Percentiles rank a stretch among this genome's conserved stretches.
phyloP scores from a whole-genome alignment of 2,329 filamentous ascomycete genomes.

The Clarireedia hainanense region DNA sequence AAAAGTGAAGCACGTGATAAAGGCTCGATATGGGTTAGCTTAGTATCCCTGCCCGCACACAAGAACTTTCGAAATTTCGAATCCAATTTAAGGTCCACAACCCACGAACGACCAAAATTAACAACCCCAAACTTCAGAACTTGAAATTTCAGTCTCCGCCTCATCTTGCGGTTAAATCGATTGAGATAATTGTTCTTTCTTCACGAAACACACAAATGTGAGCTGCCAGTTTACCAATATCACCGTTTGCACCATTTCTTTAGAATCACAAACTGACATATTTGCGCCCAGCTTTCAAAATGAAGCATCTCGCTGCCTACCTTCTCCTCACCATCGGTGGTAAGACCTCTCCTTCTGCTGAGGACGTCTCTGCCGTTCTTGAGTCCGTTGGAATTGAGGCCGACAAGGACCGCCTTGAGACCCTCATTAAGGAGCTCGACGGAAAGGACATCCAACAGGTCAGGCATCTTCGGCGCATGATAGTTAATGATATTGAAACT shows the following conservation, averaged over 20 bases:
- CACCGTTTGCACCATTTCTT: neutral
- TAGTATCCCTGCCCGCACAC: neutral
- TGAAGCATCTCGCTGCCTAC: conserved; percentile 99
- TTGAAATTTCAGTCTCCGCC: conserved; percentile 99
- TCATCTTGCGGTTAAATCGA: conserved; percentile 97
- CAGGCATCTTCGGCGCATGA: conserved; percentile 29
- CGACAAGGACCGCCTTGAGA: conserved; percentile 76
- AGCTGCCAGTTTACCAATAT: conserved; percentile 4
- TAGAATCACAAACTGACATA: conserved; percentile 14
- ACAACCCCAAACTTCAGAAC: conserved; percentile 37
- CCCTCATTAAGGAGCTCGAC: conserved; percentile 83
- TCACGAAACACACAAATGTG: conserved; percentile 22
- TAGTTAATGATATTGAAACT: conserved; percentile 19
- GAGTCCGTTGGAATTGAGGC: conserved; percentile 92
- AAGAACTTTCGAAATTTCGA: conserved; percentile 6
- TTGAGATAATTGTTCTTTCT: conserved; percentile 80
- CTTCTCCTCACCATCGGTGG: conserved; percentile 92
- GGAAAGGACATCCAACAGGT: conserved; percentile 93
- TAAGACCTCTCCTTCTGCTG: conserved; percentile 79
- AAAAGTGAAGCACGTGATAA: neutral
- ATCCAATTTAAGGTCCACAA: conserved; percentile 9
- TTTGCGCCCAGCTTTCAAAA: conserved; percentile 53
- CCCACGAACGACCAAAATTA: neutral
- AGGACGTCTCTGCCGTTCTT: conserved; percentile 83
- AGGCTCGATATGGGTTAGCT: neutral